These are phyloP conservation scores for Colletotrichum gloeosporioides DNA, from an alignment of 2,329 filamentous ascomycete genomes.

Conservation along the genomic window DNA sequence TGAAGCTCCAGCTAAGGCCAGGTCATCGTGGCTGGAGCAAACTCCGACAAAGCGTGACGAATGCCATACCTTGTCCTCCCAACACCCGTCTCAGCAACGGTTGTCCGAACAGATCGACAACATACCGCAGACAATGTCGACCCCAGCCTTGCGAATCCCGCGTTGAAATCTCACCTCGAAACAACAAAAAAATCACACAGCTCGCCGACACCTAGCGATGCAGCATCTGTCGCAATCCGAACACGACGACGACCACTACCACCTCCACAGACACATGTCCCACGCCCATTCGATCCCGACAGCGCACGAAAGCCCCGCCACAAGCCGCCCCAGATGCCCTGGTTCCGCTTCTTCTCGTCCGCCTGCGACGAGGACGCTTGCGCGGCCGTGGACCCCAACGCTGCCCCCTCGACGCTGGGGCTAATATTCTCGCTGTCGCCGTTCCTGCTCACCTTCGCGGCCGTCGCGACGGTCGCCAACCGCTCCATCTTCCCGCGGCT, in stretches of 20 bases:
- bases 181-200: background rate
- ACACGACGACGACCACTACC: background rate
- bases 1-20: background rate
- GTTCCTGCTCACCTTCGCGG: conserved; percentile 73
- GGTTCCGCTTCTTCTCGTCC: conserved; percentile 30
- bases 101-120: background rate
- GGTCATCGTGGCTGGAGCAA: conserved; percentile 1
- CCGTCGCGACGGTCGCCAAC: conserved; percentile 66
- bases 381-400: conserved; percentile 46
- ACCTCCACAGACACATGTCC: background rate
- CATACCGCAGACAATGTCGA: conserved; percentile 14
- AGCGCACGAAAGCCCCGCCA: background rate
- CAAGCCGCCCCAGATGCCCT: conserved; percentile 18
- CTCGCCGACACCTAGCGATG: background rate
- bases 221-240: background rate
- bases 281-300: conserved; percentile 2
- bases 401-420: conserved; percentile 42
- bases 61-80: background rate
- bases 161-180: background rate
- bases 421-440: conserved; percentile 68
- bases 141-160: background rate
- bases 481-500: conserved; percentile 77
- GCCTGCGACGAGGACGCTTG: conserved; percentile 67
- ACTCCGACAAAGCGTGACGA: background rate
- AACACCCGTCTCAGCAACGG: background rate